Evolutionary conservation across 2,329 filamentous ascomycete species (phyloP).

Genomic region (Aspergillus pseudoglaucus): DNA sequence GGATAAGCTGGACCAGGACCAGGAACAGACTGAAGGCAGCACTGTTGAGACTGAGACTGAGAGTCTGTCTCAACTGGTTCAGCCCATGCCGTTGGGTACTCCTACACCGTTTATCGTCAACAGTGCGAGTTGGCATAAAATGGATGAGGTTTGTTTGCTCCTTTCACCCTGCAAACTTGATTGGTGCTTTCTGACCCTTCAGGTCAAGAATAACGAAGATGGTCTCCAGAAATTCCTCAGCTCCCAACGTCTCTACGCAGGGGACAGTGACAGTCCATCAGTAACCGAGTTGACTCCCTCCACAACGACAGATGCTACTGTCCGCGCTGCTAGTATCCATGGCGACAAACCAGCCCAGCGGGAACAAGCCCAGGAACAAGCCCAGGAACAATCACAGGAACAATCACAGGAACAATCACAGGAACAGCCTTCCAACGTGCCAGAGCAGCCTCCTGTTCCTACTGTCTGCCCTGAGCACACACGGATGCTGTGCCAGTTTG

Average conservation of each 20-base stretch:
- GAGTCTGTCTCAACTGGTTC: too few relatives aligned
- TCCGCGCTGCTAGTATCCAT: not conserved
- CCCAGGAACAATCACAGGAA: not conserved
- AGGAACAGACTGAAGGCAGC: not conserved
- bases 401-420: not conserved
- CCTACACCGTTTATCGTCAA: too few relatives aligned
- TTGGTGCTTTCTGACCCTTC: too few relatives aligned
- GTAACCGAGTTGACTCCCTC: not conserved
- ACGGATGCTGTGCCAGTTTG: conserved; percentile 9
- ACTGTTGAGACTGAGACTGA: too few relatives aligned
- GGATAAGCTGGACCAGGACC: not conserved
- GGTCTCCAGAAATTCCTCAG: not conserved
- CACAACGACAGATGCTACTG: not conserved
- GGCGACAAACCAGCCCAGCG: conserved; percentile 3
- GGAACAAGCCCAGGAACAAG: not conserved
- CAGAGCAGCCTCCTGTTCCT: too few relatives aligned
- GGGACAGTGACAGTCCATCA: not conserved
- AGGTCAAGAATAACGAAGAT: not conserved
- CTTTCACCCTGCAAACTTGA: too few relatives aligned
- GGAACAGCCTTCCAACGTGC: too few relatives aligned
- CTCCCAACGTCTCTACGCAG: not conserved
- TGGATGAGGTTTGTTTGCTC: too few relatives aligned
- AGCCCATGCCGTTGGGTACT: too few relatives aligned
- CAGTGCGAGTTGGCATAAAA: too few relatives aligned
- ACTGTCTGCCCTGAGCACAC: not conserved